Conservation (phyloP, 768 basidiomycete genomes). For the Erythrobasidium yunnanense region DNA sequence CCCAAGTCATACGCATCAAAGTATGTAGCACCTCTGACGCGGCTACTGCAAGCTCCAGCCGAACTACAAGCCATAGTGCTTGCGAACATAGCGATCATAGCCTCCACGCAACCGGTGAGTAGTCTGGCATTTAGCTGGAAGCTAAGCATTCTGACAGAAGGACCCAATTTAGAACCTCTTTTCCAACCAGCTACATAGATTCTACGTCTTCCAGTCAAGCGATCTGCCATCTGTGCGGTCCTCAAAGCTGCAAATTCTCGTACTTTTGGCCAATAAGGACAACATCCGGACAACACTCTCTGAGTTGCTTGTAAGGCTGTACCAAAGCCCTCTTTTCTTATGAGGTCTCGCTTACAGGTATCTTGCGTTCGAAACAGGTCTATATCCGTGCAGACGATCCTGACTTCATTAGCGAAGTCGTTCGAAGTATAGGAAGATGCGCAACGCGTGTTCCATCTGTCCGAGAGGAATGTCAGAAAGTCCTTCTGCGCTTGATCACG, state of each 20-base stretch:
- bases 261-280: constrained; percentile 55
- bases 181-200: constrained; percentile 52
- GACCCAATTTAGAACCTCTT: constrained; percentile 51
- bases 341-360: no score
- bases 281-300: constrained; percentile 62
- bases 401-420: background rate
- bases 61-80: constrained; percentile 68
- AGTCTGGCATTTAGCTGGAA: background rate
- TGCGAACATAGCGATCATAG: constrained; percentile 58
- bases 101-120: constrained; percentile 57
- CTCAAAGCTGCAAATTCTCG: constrained; percentile 63
- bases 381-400: constrained; percentile 2
- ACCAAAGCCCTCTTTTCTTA: no score
- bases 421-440: constrained; percentile 19
- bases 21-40: constrained; percentile 61
- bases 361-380: no score
- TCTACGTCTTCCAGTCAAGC: constrained; percentile 55
- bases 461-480: background rate
- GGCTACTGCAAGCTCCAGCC: constrained; percentile 56
- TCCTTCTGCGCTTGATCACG: background rate
- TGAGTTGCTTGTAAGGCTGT: constrained; percentile 77
- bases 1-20: constrained; percentile 51
- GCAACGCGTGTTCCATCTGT: constrained; percentile 4
- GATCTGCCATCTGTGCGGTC: constrained; percentile 60
- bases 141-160: background rate